These are phyloP conservation scores for Boletus reticulatus DNA, from an alignment of 768 basidiomycete genomes.

Conservation along the genomic window DNA sequence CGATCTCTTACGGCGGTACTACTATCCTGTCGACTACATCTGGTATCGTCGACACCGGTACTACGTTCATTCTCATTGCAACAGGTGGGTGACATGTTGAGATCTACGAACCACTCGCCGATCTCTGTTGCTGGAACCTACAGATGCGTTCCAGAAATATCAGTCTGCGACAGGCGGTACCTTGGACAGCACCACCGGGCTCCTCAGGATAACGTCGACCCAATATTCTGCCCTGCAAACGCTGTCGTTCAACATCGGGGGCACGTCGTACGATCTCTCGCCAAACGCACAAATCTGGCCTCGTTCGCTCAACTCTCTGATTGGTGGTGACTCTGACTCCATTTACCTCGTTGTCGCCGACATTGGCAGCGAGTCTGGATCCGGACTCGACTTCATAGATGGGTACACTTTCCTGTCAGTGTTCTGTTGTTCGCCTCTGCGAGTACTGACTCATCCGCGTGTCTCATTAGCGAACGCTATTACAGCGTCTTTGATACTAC, in stretches of 20 bases:
- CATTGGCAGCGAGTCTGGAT: constrained; percentile 11
- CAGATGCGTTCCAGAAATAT: constrained; percentile 30
- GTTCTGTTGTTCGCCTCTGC: neutral
- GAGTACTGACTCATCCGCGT: neutral
- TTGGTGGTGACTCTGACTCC: constrained; percentile 24
- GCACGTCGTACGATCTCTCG: constrained; percentile 15
- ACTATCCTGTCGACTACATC: constrained; percentile 26
- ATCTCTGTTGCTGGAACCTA: constrained; percentile 10
- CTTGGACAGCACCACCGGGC: constrained; percentile 26
- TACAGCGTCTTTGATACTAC: constrained; percentile 36
- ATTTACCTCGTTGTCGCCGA: constrained; percentile 33
- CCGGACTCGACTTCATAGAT: constrained; percentile 24
- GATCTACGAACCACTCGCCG: neutral
- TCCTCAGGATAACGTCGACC: constrained; percentile 25
- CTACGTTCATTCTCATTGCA: constrained; percentile 29
- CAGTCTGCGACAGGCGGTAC: constrained; percentile 25
- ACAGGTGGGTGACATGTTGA: constrained; percentile 6
- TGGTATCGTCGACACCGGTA: constrained; percentile 37
- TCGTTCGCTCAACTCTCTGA: constrained; percentile 27
- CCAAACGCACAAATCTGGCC: constrained; percentile 36
- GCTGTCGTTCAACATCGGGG: constrained; percentile 28
- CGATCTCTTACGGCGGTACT: constrained; percentile 24
- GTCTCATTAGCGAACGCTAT: constrained; percentile 23
- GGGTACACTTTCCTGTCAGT: constrained; percentile 19
- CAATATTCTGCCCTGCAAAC: constrained; percentile 27